A percentile compares a stretch with the other conserved stretches of the same genome.
Conservation (phyloP, 2,329 filamentous ascomycete genomes). For the Neurospora sp. region DNA sequence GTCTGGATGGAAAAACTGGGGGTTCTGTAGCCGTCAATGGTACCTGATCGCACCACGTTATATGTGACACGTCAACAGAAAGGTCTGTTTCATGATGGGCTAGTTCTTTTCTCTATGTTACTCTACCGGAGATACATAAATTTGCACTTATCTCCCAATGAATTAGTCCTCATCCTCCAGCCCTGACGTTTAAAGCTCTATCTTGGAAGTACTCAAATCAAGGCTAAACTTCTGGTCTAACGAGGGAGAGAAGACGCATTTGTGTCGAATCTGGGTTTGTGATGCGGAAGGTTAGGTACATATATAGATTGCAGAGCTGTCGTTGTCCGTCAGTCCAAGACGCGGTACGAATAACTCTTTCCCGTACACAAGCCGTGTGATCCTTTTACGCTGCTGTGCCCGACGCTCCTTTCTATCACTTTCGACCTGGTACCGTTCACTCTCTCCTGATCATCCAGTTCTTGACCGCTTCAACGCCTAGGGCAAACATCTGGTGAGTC, state of each 20-base stretch:
- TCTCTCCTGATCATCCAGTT: not conserved
- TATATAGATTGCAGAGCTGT: not conserved
- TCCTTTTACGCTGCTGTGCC: not conserved
- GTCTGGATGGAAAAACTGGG: not conserved
- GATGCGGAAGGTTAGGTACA: not conserved
- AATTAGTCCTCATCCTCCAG: not conserved
- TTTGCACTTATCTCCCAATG: not conserved
- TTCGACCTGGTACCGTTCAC: not conserved
- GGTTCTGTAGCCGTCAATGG: too few species aligned
- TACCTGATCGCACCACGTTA: too few species aligned
- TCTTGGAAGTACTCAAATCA: too few species aligned
- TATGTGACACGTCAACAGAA: not conserved
- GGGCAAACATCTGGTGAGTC: not conserved
- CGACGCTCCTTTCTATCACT: not conserved
- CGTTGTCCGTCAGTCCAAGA: not conserved
- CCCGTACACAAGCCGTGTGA: not conserved
- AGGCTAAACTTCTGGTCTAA: not conserved
- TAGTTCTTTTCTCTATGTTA: not conserved
- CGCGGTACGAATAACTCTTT: not conserved
- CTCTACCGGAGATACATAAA: not conserved
- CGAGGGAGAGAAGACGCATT: not conserved
- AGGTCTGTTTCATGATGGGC: not conserved
- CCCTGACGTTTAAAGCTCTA: not conserved
- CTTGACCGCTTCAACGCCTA: not conserved
- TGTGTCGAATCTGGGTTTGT: not conserved